These are phyloP conservation scores for Phytopythium boreale DNA, from an alignment of 352 stramenopile species.

Conservation along the genomic window DNA sequence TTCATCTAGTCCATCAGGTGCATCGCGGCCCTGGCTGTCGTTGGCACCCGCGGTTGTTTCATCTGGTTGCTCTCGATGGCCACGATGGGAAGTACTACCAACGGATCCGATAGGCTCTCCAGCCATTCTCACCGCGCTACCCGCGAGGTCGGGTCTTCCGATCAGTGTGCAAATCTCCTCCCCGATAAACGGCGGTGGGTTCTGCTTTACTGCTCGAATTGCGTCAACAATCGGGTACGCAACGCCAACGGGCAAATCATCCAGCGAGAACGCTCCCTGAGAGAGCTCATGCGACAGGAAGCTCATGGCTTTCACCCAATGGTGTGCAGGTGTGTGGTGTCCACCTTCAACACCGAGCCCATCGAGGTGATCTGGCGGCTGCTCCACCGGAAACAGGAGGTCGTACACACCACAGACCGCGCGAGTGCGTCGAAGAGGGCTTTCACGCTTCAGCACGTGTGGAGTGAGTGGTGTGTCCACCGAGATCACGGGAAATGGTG, in stretches of 20 bases:
- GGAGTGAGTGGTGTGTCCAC: neutral
- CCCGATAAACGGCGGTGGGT: constrained; percentile 53
- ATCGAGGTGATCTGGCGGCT: neutral
- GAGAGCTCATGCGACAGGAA: constrained; percentile 45
- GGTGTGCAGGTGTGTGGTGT: neutral
- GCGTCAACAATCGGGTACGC: constrained; percentile 53
- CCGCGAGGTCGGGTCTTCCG: constrained; percentile 55
- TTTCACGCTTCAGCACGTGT: neutral
- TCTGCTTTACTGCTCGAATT: constrained; percentile 54
- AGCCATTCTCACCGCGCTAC: constrained; percentile 14
- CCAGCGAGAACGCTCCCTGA: constrained; percentile 33
- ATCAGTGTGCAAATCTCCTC: constrained; percentile 57
- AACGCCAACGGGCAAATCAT: constrained; percentile 58
- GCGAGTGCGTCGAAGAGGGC: constrained; percentile 26
- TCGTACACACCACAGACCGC: constrained; percentile 46
- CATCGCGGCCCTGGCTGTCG: constrained; percentile 9
- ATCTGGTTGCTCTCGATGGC: constrained; percentile 13
- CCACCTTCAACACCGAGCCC: neutral
- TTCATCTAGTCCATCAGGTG: constrained; percentile 64
- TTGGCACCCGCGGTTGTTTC: constrained; percentile 8
- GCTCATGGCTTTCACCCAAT: constrained; percentile 39
- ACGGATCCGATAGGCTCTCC: constrained; percentile 9
- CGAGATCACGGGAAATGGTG: constrained; percentile 26
- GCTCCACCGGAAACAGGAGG: constrained; percentile 18
- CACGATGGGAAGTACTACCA: constrained; percentile 3